Base-by-base conservation (phyloP, 179 eudicot species). In the Silene noctiflora region DNA sequence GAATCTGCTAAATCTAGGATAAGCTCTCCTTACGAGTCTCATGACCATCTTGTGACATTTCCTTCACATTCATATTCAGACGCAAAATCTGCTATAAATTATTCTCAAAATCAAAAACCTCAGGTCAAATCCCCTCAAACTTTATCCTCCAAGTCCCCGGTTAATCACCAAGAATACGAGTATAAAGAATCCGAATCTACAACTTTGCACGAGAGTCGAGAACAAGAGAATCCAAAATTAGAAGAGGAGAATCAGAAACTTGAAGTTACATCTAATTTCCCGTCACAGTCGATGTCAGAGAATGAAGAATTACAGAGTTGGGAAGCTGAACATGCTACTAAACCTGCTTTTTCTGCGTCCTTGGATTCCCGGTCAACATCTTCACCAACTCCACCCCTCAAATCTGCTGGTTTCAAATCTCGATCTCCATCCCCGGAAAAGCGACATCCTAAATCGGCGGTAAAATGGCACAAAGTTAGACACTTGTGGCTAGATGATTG, bases 391-490 rank as follows among this genome's bases (percentile, higher is more conserved):
- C 11, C 55, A 24, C 68, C 46, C 27, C 44, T 22, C 6, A 75
- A 56, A 66, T 5, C 69, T 44, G n/a, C n/a, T 21, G 55, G 35
- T 59, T 24, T 19, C 24, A 79, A 82, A 76, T 59, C 82, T 56
- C 82, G 80, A 29, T 79, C 78, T n/a, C 67, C 80, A 35, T 72
- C 85, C 72, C 82, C 75, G 11, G 68, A 67, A 62, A 61, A 80
- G 5, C 80, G 72, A 65, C 80, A 76, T 25, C 69, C 82, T 13
- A 53, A 76, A 71, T 65, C 73, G 25, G 78, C 65, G 2, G 81
- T 89, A 0, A 79, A 89, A 21, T 89, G 92, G 92, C 84, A 78
- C 76, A 67, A 72, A 72, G 84, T 83, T 24, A 85, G 90, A 58
- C 87, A 87, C 83, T 29, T 86, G 82, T 89, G 89, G 89, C 76